Conservation (phyloP, 495 filamentous ascomycete genomes). For the Niebla homalea region DNA sequence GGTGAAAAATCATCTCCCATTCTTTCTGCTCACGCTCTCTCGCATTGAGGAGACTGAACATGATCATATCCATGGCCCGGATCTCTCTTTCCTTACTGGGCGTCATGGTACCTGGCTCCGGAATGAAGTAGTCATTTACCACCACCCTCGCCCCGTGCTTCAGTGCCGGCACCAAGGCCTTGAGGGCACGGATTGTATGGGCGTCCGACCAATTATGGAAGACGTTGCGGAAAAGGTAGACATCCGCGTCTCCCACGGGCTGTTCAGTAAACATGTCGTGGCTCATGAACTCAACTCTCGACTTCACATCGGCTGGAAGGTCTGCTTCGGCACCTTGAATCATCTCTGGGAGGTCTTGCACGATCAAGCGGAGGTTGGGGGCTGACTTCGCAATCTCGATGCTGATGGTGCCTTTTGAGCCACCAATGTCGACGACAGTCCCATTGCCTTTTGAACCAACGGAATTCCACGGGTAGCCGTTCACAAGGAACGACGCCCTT, state of each 20-base stretch:
- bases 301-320: conserved; percentile 24
- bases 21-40: conserved; percentile 22
- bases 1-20: conserved; percentile 22
- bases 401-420: conserved; percentile 19
- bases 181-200: conserved; percentile 32
- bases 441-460: conserved; percentile 22
- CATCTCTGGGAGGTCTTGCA: conserved; percentile 40
- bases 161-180: conserved; percentile 39
- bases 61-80: conserved; percentile 21
- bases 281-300: conserved; percentile 29
- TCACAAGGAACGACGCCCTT: conserved; percentile 3
- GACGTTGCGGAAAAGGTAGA: conserved; percentile 37
- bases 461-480: conserved; percentile 32
- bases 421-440: conserved; percentile 25
- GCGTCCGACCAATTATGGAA: conserved; percentile 28
- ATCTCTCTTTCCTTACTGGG: background rate
- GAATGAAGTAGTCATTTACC: conserved; percentile 33
- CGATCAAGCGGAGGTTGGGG: conserved; percentile 27
- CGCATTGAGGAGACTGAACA: conserved; percentile 24
- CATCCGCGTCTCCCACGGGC: conserved; percentile 27
- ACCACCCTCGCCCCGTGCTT: conserved; percentile 38
- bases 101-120: conserved; percentile 14
- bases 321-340: conserved; percentile 27
- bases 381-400: conserved; percentile 18
- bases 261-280: conserved; percentile 45